These are phyloP conservation scores for Gnomoniopsis smithogilvyi DNA, from an alignment of 2,329 filamentous ascomycete species.

Conservation along the genomic window DNA sequence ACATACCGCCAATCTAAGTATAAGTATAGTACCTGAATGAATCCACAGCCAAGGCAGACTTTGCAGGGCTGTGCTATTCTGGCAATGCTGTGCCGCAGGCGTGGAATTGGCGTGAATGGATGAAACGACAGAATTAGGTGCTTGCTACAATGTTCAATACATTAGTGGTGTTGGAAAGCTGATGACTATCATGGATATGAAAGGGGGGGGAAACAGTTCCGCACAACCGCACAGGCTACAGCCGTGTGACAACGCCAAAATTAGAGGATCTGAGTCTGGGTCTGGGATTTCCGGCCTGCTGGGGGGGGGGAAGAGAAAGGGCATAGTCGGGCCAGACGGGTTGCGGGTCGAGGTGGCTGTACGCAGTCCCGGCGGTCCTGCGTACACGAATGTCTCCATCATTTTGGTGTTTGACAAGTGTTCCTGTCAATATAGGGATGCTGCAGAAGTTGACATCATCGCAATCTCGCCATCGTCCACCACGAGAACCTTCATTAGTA, in stretches of 20 bases:
- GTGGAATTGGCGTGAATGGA: background rate
- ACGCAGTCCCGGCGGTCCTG: background rate
- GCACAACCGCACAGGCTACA: background rate
- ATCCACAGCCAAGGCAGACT: too few species aligned
- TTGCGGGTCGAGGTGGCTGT: background rate
- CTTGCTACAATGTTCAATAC: constrained; percentile 13
- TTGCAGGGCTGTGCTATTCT: too few species aligned
- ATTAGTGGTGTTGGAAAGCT: constrained; percentile 1
- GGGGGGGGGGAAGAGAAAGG: too few species aligned
- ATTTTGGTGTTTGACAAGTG: background rate
- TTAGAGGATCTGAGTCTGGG: background rate
- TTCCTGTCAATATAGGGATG: background rate
- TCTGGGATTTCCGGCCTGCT: too few species aligned
- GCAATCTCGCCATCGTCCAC: constrained; percentile 11
- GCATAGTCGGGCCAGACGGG: too few species aligned
- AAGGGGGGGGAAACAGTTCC: background rate
- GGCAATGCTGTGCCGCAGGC: too few species aligned
- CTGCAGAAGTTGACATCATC: constrained; percentile 13
- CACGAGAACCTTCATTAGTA: background rate
- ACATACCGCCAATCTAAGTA: too few species aligned
- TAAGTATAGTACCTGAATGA: too few species aligned
- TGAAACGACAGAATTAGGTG: constrained; percentile 7
- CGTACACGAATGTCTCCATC: too few species aligned
- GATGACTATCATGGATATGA: constrained; percentile 5
- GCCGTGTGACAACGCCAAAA: constrained; percentile 1